A percentile compares a stretch with the other conserved stretches of the same genome.
phyloP scores from a whole-genome alignment of 768 basidiomycete genomes.

The Tricholoma sp. region DNA sequence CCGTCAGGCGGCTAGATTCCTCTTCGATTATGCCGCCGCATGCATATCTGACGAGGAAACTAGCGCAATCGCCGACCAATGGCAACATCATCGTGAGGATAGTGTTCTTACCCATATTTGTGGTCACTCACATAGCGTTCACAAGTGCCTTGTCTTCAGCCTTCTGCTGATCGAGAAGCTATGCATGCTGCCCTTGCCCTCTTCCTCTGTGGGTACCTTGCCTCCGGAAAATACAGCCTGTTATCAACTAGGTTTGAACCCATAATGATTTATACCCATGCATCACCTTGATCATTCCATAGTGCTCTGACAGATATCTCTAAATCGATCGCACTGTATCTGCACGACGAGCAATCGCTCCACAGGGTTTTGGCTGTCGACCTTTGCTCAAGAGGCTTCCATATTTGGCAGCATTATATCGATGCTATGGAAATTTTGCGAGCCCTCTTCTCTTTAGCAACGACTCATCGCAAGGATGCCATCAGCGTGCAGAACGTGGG shows the following conservation, averaged over 20 bases:
- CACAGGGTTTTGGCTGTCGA: constrained; percentile 79
- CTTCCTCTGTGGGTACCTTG: constrained; percentile 78
- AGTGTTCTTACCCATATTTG: neutral
- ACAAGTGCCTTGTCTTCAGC: constrained; percentile 58
- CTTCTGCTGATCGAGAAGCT: constrained; percentile 55
- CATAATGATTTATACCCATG: neutral
- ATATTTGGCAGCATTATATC: constrained; percentile 91
- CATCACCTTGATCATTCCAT: constrained; percentile 3
- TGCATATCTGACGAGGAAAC: constrained; percentile 67
- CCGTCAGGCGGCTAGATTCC: constrained; percentile 65
- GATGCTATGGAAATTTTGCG: constrained; percentile 88
- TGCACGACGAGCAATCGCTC: constrained; percentile 65
- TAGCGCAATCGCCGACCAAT: constrained; percentile 21
- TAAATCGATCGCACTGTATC: constrained; percentile 71
- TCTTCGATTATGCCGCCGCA: constrained; percentile 75
- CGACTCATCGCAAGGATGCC: constrained; percentile 63
- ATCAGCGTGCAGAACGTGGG: constrained; percentile 64
- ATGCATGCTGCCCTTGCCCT: constrained; percentile 62
- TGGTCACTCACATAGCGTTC: constrained; percentile 50
- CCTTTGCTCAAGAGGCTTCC: constrained; percentile 85
- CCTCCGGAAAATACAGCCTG: constrained; percentile 72
- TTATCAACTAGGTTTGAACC: constrained; percentile 61
- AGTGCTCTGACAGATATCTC: constrained; percentile 83
- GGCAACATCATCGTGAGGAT: constrained; percentile 6
- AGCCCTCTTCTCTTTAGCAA: constrained; percentile 76